phyloP scores from a whole-genome alignment of 179 eudicot species.

The Beta lomatogona region DNA sequence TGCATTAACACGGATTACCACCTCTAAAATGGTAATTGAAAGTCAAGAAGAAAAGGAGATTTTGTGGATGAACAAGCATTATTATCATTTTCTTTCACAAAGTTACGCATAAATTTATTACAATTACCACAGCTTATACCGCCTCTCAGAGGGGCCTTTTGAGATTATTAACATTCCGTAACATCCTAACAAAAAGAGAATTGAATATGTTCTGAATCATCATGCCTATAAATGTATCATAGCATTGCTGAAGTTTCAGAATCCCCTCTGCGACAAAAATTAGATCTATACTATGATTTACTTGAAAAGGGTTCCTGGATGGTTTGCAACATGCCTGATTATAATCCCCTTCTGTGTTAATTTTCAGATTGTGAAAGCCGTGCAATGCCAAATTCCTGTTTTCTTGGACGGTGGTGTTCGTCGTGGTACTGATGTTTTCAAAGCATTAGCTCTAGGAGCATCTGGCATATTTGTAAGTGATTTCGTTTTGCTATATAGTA shows the following conservation, averaged over 20 bases:
- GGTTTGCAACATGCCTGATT: not conserved
- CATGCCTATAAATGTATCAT: not conserved
- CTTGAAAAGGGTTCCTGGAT: not conserved
- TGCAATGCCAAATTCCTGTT: constrained; percentile 59
- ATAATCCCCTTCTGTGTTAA: not conserved
- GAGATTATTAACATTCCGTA: not conserved
- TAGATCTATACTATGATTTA: not conserved
- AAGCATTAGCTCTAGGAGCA: constrained; percentile 89
- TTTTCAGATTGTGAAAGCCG: constrained; percentile 70
- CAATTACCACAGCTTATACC: too few species aligned
- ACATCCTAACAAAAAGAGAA: not conserved
- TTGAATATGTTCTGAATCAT: not conserved
- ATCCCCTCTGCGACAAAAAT: not conserved
- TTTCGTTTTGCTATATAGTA: not conserved
- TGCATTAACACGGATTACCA: too few species aligned
- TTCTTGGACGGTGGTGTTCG: constrained; percentile 83
- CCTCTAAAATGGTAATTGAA: too few species aligned
- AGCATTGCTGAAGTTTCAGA: not conserved
- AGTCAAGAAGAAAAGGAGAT: too few species aligned
- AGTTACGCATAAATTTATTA: too few species aligned
- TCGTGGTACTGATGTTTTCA: constrained; percentile 91
- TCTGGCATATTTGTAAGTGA: constrained; percentile 73
- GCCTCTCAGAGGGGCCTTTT: not conserved
- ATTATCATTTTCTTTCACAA: too few species aligned
- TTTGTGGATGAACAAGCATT: too few species aligned